phyloP scores from a whole-genome alignment of 2,329 filamentous ascomycete species.

The Arthrobotrys sphaeroides region DNA sequence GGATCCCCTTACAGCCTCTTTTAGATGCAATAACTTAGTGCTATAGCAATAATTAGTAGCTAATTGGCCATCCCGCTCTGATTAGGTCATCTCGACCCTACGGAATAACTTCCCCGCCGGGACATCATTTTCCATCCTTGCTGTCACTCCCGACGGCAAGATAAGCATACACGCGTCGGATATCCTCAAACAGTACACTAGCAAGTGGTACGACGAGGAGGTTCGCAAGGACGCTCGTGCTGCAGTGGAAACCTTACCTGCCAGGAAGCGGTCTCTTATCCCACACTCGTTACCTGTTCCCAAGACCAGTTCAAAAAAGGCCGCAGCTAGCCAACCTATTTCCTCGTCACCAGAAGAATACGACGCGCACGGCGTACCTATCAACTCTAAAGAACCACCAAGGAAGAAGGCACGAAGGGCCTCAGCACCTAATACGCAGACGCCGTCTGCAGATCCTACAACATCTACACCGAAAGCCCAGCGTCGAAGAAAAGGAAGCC shows the following conservation, averaged over 20 bases:
- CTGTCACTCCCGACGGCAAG: constrained; percentile 56
- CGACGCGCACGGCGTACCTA: neutral
- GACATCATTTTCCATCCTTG: constrained; percentile 56
- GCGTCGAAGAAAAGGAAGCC: neutral
- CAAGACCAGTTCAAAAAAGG: constrained; percentile 1
- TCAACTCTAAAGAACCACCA: constrained; percentile 14
- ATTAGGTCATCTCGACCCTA: constrained; percentile 30
- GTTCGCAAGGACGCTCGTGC: constrained; percentile 54
- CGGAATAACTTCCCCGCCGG: constrained; percentile 40
- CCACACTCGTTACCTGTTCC: neutral
- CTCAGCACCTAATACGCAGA: neutral
- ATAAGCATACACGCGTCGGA: constrained; percentile 53
- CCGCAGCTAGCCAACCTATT: constrained; percentile 9
- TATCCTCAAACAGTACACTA: constrained; percentile 54
- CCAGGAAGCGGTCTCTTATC: constrained; percentile 22
- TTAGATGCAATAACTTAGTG: neutral
- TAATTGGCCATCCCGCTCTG: neutral
- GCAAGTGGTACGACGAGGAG: constrained; percentile 56
- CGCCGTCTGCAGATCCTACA: neutral
- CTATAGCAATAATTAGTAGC: neutral
- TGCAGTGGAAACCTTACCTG: constrained; percentile 13
- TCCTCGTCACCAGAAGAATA: constrained; percentile 18
- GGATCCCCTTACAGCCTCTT: neutral
- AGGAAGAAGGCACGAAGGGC: constrained; percentile 25
- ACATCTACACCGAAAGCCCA: neutral